These are phyloP conservation scores for Favolaschia claudopus DNA, from an alignment of 768 basidiomycete species.

Conservation along the genomic window DNA sequence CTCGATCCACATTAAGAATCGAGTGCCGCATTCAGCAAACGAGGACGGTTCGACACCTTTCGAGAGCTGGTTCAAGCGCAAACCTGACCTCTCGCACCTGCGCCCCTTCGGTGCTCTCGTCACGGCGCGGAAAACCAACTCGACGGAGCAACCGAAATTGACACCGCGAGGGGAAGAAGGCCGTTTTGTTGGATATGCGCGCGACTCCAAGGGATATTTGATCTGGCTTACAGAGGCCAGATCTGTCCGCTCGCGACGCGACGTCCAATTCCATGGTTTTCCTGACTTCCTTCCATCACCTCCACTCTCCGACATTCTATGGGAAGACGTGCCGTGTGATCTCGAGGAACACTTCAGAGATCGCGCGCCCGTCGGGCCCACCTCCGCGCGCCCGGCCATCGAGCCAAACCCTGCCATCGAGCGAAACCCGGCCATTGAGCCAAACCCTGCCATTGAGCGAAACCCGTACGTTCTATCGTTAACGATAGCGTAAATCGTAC, in stretches of 20 bases:
- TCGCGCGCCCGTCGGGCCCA: too few relatives aligned
- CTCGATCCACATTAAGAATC: slow-evolving; percentile 16
- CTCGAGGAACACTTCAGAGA: slow-evolving; percentile 6
- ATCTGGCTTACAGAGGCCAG: slow-evolving; percentile 22
- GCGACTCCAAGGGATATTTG: slow-evolving; percentile 28
- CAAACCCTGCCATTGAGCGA: slow-evolving; percentile 3
- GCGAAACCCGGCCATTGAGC: not conserved
- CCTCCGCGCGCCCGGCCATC: not conserved
- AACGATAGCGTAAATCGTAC: not conserved
- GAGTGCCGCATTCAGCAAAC: slow-evolving; percentile 9
- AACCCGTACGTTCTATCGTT: not conserved
- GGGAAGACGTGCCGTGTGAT: slow-evolving; percentile 20
- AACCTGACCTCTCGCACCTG: slow-evolving; percentile 17
- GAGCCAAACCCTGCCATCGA: not conserved
- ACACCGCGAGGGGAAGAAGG: slow-evolving; percentile 16
- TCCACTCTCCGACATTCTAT: slow-evolving; percentile 16
- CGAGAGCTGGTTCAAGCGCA: slow-evolving; percentile 7
- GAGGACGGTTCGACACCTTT: not conserved
- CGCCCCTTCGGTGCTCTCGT: slow-evolving; percentile 24
- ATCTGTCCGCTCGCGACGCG: slow-evolving; percentile 13
- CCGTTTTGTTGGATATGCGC: slow-evolving; percentile 21
- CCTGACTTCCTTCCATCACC: slow-evolving; percentile 20
- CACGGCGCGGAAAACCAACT: slow-evolving; percentile 15
- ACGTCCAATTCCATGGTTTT: slow-evolving; percentile 23
- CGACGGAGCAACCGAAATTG: not conserved